Conservation (phyloP, 2,329 filamentous ascomycete genomes). For the Sclerotiophoma versabilis region DNA sequence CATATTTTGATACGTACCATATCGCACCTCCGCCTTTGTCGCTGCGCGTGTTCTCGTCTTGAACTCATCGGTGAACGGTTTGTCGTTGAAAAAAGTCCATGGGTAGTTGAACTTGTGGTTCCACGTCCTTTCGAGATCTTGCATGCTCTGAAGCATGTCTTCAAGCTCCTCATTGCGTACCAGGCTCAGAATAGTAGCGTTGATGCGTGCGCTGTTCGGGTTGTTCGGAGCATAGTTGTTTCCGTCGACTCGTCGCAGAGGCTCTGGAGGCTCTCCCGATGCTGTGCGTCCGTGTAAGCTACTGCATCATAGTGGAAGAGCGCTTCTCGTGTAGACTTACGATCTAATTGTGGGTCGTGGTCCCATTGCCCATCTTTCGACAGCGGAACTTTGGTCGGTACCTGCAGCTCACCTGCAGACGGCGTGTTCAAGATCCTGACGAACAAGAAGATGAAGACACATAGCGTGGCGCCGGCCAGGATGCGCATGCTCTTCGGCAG, state of each 20-base stretch:
- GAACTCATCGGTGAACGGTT: conserved; percentile 92
- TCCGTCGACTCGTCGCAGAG: conserved; percentile 71
- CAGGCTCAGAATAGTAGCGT: conserved; percentile 88
- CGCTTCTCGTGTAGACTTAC: conserved; percentile 61
- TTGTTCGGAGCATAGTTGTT: conserved; percentile 80
- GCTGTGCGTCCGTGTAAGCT: conserved; percentile 57
- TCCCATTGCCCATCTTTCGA: conserved; percentile 67
- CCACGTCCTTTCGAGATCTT: conserved; percentile 91
- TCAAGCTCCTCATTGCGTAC: conserved; percentile 90
- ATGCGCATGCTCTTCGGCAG: conserved; percentile 85
- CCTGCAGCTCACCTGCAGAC: conserved; percentile 51
- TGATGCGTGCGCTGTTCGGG: conserved; percentile 80
- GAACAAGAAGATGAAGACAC: conserved; percentile 80
- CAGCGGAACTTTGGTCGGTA: conserved; percentile 38
- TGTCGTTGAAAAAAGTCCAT: conserved; percentile 99
- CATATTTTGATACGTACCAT: conserved; percentile 63
- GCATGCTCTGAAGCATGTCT: conserved; percentile 87
- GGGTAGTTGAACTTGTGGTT: conserved; percentile 99
- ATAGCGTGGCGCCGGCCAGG: conserved; percentile 72
- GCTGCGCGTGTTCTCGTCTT: conserved; percentile 79
- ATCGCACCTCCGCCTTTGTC: conserved; percentile 87
- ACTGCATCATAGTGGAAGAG: not conserved
- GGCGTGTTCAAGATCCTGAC: conserved; percentile 74
- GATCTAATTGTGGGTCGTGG: conserved; percentile 84
- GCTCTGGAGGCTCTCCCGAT: conserved; percentile 81